phyloP scores from a whole-genome alignment of 148 eudicot species.

The Beta vulgaris region DNA sequence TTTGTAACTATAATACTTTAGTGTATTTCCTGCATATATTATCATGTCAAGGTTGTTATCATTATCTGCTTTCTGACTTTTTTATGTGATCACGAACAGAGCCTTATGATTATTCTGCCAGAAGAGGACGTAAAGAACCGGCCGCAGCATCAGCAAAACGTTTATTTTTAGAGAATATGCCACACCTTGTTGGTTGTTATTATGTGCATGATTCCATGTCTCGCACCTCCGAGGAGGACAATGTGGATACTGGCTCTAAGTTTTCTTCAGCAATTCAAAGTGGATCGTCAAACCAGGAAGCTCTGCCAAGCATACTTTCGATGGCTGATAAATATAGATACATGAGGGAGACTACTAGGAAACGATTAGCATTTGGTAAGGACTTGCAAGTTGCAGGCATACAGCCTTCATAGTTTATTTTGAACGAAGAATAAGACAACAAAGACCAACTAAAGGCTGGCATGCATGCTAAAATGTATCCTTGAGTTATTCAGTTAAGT shows the following conservation, averaged over 20 bases:
- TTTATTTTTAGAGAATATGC: conserved; percentile 72
- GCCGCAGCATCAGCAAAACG: conserved; percentile 87
- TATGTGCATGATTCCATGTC: conserved; percentile 48
- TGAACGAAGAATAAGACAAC: background rate
- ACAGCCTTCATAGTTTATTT: background rate
- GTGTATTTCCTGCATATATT: conserved; percentile 3
- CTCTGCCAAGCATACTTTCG: conserved; percentile 51
- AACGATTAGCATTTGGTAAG: conserved; percentile 92
- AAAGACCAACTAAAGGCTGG: background rate
- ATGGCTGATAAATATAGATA: conserved; percentile 83
- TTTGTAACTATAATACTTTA: background rate
- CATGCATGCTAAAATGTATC: too few relatives aligned
- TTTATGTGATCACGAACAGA: conserved; percentile 44
- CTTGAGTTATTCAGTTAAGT: background rate
- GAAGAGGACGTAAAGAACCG: conserved; percentile 88
- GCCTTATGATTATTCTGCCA: conserved; percentile 72
- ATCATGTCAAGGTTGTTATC: background rate
- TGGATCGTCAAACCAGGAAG: conserved; percentile 34
- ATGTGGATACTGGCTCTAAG: conserved; percentile 39
- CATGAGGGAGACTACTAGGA: conserved; percentile 77
- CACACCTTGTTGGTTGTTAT: conserved; percentile 79
- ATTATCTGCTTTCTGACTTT: conserved; percentile 5
- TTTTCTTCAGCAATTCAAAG: conserved; percentile 37
- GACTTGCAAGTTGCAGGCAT: too few relatives aligned
- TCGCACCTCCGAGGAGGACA: conserved; percentile 29